These are phyloP conservation scores for Wallemia ichthyophaga DNA, from an alignment of 1,284 basidiomycete genomes.

Conservation along the genomic window DNA sequence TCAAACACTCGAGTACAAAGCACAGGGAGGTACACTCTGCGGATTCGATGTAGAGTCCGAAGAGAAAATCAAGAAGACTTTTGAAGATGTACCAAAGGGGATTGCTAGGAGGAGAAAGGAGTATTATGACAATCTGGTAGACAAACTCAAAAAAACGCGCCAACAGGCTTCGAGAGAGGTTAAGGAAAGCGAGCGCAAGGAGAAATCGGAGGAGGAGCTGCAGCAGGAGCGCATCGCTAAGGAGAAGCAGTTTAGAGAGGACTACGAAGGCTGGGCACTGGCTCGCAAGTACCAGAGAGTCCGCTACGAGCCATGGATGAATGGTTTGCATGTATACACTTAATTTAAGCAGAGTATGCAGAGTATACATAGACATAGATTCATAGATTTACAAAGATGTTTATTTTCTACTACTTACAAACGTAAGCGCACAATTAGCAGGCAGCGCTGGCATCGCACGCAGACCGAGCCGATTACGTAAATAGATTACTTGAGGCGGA, in stretches of 20 bases:
- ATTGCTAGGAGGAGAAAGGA: background rate
- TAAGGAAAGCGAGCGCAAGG: background rate
- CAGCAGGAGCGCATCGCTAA: background rate
- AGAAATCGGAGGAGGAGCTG: background rate
- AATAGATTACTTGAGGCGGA: too few relatives aligned
- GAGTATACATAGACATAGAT: too few relatives aligned
- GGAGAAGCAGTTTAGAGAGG: background rate
- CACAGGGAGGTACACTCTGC: background rate
- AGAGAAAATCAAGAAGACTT: background rate
- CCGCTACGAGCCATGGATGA: background rate
- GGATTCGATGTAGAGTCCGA: background rate
- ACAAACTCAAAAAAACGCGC: background rate
- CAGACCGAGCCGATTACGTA: too few relatives aligned
- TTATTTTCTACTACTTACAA: too few relatives aligned
- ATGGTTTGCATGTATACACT: background rate
- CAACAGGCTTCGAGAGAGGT: background rate
- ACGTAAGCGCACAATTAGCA: too few relatives aligned
- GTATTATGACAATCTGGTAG: background rate
- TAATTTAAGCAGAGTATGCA: too few relatives aligned
- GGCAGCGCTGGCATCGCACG: too few relatives aligned
- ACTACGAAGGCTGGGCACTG: background rate
- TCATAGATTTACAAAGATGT: too few relatives aligned
- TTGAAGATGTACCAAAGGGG: background rate
- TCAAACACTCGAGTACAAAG: background rate
- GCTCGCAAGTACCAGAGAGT: background rate